Conservation (phyloP, 495 filamentous ascomycete species). For the Pseudotulostoma volvatum region DNA sequence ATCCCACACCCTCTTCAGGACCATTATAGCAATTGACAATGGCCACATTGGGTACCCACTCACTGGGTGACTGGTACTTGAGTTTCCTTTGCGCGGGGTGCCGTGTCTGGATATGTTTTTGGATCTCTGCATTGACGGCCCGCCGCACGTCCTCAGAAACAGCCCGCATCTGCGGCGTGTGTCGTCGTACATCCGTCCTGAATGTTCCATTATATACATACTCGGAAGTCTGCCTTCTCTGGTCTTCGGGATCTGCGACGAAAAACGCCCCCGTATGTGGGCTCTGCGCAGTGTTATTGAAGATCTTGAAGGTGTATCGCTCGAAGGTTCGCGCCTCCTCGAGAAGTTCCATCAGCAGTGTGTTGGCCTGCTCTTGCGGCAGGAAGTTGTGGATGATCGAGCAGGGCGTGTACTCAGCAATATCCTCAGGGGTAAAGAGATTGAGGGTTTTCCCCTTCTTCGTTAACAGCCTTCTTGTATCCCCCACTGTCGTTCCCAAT, state of each 20-base stretch:
- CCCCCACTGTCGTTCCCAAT: slow-evolving; percentile 2
- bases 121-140: slow-evolving; percentile 59
- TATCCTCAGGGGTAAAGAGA: slow-evolving; percentile 61
- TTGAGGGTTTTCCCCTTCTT: slow-evolving; percentile 70
- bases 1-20: slow-evolving; percentile 65
- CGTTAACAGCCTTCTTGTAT: slow-evolving; percentile 31
- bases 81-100: slow-evolving; percentile 56
- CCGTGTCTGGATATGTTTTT: slow-evolving; percentile 41
- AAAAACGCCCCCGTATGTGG: slow-evolving; percentile 74
- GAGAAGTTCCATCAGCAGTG: slow-evolving; percentile 59
- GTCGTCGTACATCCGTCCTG: slow-evolving; percentile 54
- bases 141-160: slow-evolving; percentile 50
- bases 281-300: slow-evolving; percentile 65
- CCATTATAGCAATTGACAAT: slow-evolving; percentile 90
- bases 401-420: slow-evolving; percentile 69
- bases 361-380: slow-evolving; percentile 48
- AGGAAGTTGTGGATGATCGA: slow-evolving; percentile 87
- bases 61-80: slow-evolving; percentile 51
- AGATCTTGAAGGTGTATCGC: slow-evolving; percentile 62
- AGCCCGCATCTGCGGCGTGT: slow-evolving; percentile 51
- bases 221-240: slow-evolving; percentile 36
- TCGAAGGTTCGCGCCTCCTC: slow-evolving; percentile 60
- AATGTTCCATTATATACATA: slow-evolving; percentile 72
- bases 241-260: slow-evolving; percentile 36
- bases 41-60: slow-evolving; percentile 75